These are phyloP conservation scores for Malus sylvestris DNA, from an alignment of 306 rosid genomes.

Conservation along the genomic window DNA sequence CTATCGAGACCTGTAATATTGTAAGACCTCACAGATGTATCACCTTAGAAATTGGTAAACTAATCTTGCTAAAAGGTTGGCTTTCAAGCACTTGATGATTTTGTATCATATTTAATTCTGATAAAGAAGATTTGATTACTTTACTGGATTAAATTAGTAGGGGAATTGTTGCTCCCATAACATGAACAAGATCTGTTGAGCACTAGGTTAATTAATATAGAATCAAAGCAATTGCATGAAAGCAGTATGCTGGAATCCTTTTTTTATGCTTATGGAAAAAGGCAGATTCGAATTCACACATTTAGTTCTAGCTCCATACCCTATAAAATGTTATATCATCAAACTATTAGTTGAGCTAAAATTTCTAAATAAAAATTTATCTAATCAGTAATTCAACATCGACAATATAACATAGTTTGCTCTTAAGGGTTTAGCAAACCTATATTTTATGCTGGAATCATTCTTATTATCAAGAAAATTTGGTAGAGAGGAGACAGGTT, in stretches of 20 bases:
- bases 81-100: conserved; percentile 3
- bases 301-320: not conserved
- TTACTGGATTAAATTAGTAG: not conserved
- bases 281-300: not conserved
- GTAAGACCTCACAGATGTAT: not conserved
- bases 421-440: too few species aligned
- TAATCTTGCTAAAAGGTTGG: conserved; percentile 4
- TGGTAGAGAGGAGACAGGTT: too few species aligned
- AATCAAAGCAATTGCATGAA: not conserved
- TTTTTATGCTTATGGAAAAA: not conserved
- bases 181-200: conserved; percentile 21
- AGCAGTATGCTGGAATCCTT: not conserved
- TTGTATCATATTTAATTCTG: not conserved
- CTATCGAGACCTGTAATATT: not conserved
- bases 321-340: not conserved
- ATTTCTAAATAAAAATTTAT: too few species aligned
- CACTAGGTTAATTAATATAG: not conserved
- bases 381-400: not conserved
- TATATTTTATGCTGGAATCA: too few species aligned
- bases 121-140: conserved; percentile 7
- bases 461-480: too few species aligned
- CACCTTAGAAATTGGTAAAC: conserved; percentile 6
- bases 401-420: not conserved
- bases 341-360: not conserved
- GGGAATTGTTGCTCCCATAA: conserved; percentile 18